Conservation (phyloP, 2,329 filamentous ascomycete genomes). For the Uncinocarpus reesii region DNA sequence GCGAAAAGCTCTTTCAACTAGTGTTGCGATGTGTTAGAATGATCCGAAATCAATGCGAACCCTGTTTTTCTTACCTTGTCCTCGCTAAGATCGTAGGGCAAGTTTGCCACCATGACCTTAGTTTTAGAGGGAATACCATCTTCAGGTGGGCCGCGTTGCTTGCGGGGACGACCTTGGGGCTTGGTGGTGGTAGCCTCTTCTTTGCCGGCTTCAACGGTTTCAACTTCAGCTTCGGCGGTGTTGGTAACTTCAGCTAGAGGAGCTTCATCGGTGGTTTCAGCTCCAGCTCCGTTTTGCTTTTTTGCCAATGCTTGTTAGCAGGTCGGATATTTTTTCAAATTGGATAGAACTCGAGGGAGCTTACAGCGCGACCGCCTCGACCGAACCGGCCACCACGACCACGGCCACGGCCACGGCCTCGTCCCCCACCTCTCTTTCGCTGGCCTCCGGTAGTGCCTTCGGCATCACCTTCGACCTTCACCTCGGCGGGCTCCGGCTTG, state of each 20-base stretch:
- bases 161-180: conserved; percentile 46
- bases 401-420: conserved; percentile 50
- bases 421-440: conserved; percentile 49
- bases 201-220: conserved; percentile 23
- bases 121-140: conserved; percentile 97
- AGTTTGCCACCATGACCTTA: conserved; percentile 99
- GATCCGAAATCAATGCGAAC: not conserved
- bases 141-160: conserved; percentile 89
- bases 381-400: conserved; percentile 56
- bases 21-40: conserved; percentile 17
- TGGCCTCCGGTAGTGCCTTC: conserved; percentile 60
- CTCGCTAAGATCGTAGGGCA: conserved; percentile 95
- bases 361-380: conserved; percentile 57
- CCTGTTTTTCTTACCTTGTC: conserved; percentile 57
- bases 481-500: conserved; percentile 79
- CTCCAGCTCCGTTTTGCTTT: conserved; percentile 13
- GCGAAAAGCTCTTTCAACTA: conserved; percentile 96
- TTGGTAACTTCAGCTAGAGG: conserved; percentile 51
- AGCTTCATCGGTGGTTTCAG: conserved; percentile 39
- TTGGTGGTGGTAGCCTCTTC: conserved; percentile 29
- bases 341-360: conserved; percentile 20
- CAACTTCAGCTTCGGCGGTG: conserved; percentile 32
- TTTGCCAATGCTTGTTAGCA: not conserved
- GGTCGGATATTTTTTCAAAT: not conserved
- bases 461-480: conserved; percentile 60